Evolutionary conservation across 2,329 filamentous ascomycete genomes (phyloP), one percentile per base, ranked within the genome.

Genomic region (Stachybotrys elegans): DNA sequence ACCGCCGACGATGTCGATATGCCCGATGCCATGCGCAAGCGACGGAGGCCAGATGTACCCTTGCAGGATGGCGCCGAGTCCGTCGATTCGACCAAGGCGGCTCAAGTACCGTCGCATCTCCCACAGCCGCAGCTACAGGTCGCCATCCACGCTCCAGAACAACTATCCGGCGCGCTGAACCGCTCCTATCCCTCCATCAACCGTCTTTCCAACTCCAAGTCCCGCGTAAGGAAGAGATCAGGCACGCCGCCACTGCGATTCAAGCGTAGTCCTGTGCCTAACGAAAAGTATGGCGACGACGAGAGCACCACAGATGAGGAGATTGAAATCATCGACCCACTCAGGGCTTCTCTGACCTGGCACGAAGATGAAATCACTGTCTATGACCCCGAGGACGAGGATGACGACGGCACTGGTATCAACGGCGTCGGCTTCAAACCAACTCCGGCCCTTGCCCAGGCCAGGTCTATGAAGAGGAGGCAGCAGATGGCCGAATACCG

Each of bases 401-500:
- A 85, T 49, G 81, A 85, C 54, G 81, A 85, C 55, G 81, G 81
- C 41, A 78, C 75, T 4, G 81, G 81, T 19, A 79, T 85, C 55
- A 84, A 85, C 57, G 81, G 81, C 5, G 79, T 85, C 47, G 81
- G 81, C 1, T 85, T 84, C 63, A 79, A 73, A 53, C 81, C 81
- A 3, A 83, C 79, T 0, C 70, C 80, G 6, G 79, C 78, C 17
- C 68, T 83, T 36, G 80, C 79, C 6, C 72, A 79, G 45, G 73
- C 75, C 5, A 71, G 81, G 16, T 67, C 72, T 2, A 69, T 77
- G 60, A 79, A 76, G 56, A 69, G 81, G 32, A 71, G 70, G 45
- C 74, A 79, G 58, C 81, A 84, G 59, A 71, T 85, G 54, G 73
- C 72, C 9, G 80, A 81, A 37, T 85, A 84, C 57, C 73, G 68